Evolutionary conservation across 2,329 filamentous ascomycete genomes (phyloP).

Genomic region (Fusarium abutilonis): DNA sequence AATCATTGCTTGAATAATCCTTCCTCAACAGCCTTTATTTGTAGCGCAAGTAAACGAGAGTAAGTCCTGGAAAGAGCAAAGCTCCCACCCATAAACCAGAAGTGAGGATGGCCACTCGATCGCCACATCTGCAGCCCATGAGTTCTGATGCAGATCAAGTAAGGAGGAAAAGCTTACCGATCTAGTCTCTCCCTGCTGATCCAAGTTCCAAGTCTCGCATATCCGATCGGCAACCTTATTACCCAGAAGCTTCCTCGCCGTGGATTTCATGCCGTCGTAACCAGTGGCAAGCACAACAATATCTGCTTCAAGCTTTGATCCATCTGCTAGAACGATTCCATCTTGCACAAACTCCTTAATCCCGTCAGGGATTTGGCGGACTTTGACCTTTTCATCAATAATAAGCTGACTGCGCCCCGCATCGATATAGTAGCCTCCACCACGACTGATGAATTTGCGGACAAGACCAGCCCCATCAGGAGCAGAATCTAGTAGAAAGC

Average conservation of each 20-base stretch:
- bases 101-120: constrained; percentile 19
- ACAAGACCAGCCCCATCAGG: constrained; percentile 63
- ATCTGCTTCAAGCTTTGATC: constrained; percentile 52
- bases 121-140: constrained; percentile 17
- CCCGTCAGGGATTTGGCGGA: constrained; percentile 45
- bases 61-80: constrained; percentile 18
- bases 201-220: constrained; percentile 14
- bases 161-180: constrained; percentile 2
- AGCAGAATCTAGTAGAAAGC: constrained; percentile 66
- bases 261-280: constrained; percentile 53
- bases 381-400: constrained; percentile 54
- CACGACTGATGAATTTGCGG: constrained; percentile 45
- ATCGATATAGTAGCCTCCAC: constrained; percentile 57
- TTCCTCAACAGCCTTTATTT: constrained; percentile 25
- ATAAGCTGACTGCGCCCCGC: constrained; percentile 54
- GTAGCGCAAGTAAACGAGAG: constrained; percentile 17
- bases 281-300: constrained; percentile 57
- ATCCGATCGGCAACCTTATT: constrained; percentile 46
- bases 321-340: constrained; percentile 47
- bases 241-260: constrained; percentile 51
- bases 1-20: constrained; percentile 1
- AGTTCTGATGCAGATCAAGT: neutral
- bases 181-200: constrained; percentile 23
- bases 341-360: constrained; percentile 47
- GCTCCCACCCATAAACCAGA: constrained; percentile 29